Conservation (phyloP, 2,329 filamentous ascomycete species). For the Dactylonectria estremocensis region DNA sequence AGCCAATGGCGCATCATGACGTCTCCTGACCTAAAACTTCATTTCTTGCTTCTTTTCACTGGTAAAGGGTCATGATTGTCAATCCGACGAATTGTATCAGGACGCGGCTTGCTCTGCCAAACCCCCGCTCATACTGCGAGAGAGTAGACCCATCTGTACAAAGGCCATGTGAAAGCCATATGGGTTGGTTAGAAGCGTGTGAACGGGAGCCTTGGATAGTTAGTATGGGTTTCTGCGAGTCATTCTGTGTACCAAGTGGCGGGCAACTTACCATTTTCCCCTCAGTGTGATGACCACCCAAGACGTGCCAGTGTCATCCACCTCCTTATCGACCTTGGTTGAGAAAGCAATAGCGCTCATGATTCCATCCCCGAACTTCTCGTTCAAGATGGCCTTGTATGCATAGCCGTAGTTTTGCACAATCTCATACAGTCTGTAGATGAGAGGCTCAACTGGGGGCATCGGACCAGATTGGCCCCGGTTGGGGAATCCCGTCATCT, state of each 20-base stretch:
- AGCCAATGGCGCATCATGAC: background rate
- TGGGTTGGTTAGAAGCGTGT: conserved; percentile 47
- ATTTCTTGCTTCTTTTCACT: background rate
- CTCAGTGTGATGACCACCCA: conserved; percentile 90
- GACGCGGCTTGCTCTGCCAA: background rate
- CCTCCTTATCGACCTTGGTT: conserved; percentile 94
- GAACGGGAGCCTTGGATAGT: conserved; percentile 51
- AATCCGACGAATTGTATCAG: background rate
- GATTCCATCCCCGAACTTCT: conserved; percentile 95
- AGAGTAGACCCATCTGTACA: too few species aligned
- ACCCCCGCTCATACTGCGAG: background rate
- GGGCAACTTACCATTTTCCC: conserved; percentile 82
- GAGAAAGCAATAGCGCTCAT: conserved; percentile 97
- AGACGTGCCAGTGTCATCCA: conserved; percentile 82
- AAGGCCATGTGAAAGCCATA: conserved; percentile 11
- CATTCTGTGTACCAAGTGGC: background rate
- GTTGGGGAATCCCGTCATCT: conserved; percentile 83
- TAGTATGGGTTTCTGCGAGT: background rate
- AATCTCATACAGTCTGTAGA: conserved; percentile 94
- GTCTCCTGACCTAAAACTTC: background rate
- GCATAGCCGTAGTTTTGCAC: conserved; percentile 98
- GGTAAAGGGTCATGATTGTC: background rate
- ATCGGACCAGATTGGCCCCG: conserved; percentile 74
- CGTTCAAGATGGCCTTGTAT: conserved; percentile 94
- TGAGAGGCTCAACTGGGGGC: conserved; percentile 62